phyloP scores from a whole-genome alignment of 352 stramenopile species.

The Globisporangium paroecandrum region DNA sequence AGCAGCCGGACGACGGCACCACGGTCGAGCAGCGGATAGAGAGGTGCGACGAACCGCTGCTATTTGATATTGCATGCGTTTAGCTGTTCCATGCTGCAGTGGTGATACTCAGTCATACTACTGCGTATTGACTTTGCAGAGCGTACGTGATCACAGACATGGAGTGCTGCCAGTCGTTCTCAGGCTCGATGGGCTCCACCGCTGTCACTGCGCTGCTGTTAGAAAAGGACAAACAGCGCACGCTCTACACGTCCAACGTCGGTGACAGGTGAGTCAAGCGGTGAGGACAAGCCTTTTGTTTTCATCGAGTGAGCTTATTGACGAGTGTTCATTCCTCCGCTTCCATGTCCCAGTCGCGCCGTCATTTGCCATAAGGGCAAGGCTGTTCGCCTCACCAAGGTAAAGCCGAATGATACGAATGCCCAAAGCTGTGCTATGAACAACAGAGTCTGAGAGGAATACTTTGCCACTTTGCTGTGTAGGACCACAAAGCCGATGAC shows the following conservation, averaged over 20 bases:
- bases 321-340: background rate
- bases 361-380: constrained; percentile 55
- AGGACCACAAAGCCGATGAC: constrained; percentile 76
- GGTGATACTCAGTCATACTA: too few relatives aligned
- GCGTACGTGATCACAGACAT: constrained; percentile 76
- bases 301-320: background rate
- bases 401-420: constrained; percentile 8
- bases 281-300: too few relatives aligned
- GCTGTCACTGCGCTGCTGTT: constrained; percentile 55
- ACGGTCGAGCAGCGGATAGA: constrained; percentile 59
- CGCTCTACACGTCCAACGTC: constrained; percentile 65
- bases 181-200: constrained; percentile 52
- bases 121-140: constrained; percentile 19
- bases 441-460: background rate
- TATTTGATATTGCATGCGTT: background rate
- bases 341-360: constrained; percentile 37
- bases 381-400: constrained; percentile 56
- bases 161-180: constrained; percentile 57
- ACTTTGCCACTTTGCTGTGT: background rate
- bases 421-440: background rate
- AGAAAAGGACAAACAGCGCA: constrained; percentile 30
- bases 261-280: constrained; percentile 52
- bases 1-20: constrained; percentile 28
- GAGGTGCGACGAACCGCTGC: constrained; percentile 24
- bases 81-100: too few relatives aligned